A percentile compares a stretch with the other conserved stretches of the same genome.
Conservation (phyloP, 345 rosid species). For the Salix arbutifolia region DNA sequence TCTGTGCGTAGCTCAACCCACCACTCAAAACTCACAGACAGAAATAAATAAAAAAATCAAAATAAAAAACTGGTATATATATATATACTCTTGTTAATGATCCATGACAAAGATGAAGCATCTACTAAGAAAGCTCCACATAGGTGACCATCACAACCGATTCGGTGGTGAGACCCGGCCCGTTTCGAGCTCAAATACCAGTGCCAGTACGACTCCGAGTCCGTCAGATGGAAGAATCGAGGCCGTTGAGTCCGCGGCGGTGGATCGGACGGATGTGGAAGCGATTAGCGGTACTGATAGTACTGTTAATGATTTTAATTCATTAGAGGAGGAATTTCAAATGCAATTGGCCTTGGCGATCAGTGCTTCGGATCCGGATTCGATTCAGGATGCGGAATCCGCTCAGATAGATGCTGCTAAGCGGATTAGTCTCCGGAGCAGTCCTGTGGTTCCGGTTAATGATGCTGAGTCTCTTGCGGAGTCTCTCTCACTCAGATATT, state of each 20-base stretch:
- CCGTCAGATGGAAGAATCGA: conserved; percentile 39
- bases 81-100: conserved; percentile 52
- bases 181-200: conserved; percentile 20
- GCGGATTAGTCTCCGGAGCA: conserved; percentile 81
- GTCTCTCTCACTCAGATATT: conserved; percentile 74
- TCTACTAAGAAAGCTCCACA: conserved; percentile 84
- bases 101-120: conserved; percentile 96
- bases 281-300: background rate
- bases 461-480: conserved; percentile 50
- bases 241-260: conserved; percentile 42
- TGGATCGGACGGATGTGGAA: conserved; percentile 37
- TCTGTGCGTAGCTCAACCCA: conserved; percentile 52
- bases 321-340: conserved; percentile 90
- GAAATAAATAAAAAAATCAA: background rate
- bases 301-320: conserved; percentile 51
- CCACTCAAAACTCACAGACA: conserved; percentile 2
- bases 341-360: conserved; percentile 92
- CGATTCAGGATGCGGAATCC: conserved; percentile 63
- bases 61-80: background rate
- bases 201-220: conserved; percentile 36
- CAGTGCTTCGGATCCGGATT: conserved; percentile 81
- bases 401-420: conserved; percentile 96
- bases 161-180: conserved; percentile 34
- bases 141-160: conserved; percentile 62
- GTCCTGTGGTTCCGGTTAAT: conserved; percentile 34